Percentiles rank a stretch among this genome's conserved stretches.
These are phyloP conservation scores for Penicillium thymicola DNA, from an alignment of 2,329 filamentous ascomycete genomes.

Conservation along the genomic window DNA sequence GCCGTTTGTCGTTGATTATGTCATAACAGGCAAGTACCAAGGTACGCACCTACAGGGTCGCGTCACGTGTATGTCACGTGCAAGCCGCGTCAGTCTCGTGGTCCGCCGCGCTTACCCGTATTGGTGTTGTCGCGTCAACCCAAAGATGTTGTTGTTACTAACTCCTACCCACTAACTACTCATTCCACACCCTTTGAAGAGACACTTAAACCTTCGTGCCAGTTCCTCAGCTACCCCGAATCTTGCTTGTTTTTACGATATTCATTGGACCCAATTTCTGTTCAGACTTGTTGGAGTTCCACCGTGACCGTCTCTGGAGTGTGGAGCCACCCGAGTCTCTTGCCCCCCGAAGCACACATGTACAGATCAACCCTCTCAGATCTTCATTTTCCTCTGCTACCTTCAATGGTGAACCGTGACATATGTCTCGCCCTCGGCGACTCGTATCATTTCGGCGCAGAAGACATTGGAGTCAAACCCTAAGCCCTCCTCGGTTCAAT, in stretches of 20 bases:
- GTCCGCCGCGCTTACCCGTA: conserved; percentile 5
- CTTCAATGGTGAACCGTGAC: conserved; percentile 42
- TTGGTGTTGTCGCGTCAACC: not conserved
- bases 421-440: conserved; percentile 21
- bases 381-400: conserved; percentile 63
- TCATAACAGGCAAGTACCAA: not conserved
- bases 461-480: conserved; percentile 91
- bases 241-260: conserved; percentile 5
- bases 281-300: conserved; percentile 13
- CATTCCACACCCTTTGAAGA: conserved; percentile 6
- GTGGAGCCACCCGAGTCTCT: conserved; percentile 37
- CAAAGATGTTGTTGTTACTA: not conserved
- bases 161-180: conserved; percentile 2
- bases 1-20: not conserved
- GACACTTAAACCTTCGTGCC: conserved; percentile 1
- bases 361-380: conserved; percentile 76
- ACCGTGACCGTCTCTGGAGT: conserved; percentile 9
- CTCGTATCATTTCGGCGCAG: conserved; percentile 52
- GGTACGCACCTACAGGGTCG: no score
- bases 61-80: not conserved
- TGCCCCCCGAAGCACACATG: conserved; percentile 36
- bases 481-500: conserved; percentile 71
- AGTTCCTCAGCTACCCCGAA: not conserved
- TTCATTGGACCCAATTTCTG: conserved; percentile 17
- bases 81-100: conserved; percentile 14